phyloP scores from a whole-genome alignment of 2,329 filamentous ascomycete species.

The Apiospora koreana region DNA sequence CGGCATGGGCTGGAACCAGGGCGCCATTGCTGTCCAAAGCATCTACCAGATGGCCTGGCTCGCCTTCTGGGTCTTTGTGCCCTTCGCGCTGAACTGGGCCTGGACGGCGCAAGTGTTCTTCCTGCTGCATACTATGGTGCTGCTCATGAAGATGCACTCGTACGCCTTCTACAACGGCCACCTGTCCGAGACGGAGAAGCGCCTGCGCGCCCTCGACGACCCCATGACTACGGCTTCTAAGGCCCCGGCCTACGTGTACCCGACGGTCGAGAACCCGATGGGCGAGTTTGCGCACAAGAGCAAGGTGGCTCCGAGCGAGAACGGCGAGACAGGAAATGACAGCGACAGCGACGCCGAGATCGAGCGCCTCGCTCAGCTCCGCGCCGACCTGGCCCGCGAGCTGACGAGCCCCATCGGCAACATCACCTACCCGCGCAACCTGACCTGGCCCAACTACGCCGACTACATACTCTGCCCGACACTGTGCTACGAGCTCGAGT shows the following conservation, averaged over 20 bases:
- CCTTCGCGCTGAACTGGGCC: conserved; percentile 85
- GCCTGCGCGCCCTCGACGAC: conserved; percentile 76
- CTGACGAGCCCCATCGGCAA: conserved; percentile 88
- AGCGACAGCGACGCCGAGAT: background rate
- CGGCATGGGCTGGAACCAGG: conserved; percentile 70
- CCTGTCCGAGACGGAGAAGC: conserved; percentile 81
- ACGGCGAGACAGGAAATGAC: conserved; percentile 33
- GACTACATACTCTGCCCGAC: conserved; percentile 94
- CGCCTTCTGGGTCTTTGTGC: conserved; percentile 77
- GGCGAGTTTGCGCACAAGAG: conserved; percentile 31
- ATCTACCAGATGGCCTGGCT: conserved; percentile 81
- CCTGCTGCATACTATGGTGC: conserved; percentile 82
- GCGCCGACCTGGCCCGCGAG: conserved; percentile 86
- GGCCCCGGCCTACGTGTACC: conserved; percentile 76
- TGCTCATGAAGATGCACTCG: conserved; percentile 99
- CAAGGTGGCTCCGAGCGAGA: conserved; percentile 41
- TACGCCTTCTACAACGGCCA: conserved; percentile 99
- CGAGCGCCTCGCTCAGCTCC: conserved; percentile 64
- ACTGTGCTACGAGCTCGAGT: conserved; percentile 96
- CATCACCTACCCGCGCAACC: conserved; percentile 86
- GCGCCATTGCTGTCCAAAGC: conserved; percentile 83
- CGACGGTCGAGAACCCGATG: conserved; percentile 56
- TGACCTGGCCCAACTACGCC: conserved; percentile 77
- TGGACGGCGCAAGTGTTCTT: conserved; percentile 98
- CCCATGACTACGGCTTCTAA: conserved; percentile 68